A percentile compares a stretch with the other conserved stretches of the same genome.
Conservation (phyloP, 768 basidiomycete species). For the Mycena leptocephala region DNA sequence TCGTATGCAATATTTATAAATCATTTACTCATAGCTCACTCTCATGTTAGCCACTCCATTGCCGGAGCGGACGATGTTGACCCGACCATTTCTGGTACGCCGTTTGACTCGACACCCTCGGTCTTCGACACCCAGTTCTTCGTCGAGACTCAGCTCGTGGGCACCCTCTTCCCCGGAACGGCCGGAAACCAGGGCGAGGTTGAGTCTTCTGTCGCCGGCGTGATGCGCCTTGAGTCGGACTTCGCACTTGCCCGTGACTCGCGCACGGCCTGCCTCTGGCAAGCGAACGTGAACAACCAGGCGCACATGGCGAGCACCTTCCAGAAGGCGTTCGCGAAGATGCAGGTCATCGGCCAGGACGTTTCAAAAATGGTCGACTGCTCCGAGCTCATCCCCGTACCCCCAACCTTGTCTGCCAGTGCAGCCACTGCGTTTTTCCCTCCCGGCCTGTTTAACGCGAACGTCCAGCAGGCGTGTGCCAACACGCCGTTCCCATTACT, state of each 20-base stretch:
- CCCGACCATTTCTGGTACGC: constrained; percentile 13
- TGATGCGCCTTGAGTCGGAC: constrained; percentile 34
- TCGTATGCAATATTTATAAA: constrained; percentile 28
- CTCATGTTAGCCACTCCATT: constrained; percentile 1
- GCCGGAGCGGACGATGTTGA: constrained; percentile 16
- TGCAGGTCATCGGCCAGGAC: constrained; percentile 52
- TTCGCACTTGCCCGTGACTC: constrained; percentile 12
- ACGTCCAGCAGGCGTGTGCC: constrained; percentile 38
- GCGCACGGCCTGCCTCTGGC: constrained; percentile 15
- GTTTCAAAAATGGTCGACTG: constrained; percentile 51
- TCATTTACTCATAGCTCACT: background rate
- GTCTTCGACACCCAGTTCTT: constrained; percentile 43
- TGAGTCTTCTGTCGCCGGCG: constrained; percentile 28
- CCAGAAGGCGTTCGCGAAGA: constrained; percentile 51
- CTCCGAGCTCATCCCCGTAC: constrained; percentile 51
- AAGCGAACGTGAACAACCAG: constrained; percentile 39
- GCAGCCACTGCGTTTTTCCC: constrained; percentile 41
- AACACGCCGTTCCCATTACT: constrained; percentile 19
- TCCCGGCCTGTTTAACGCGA: constrained; percentile 28
- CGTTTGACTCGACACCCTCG: constrained; percentile 41
- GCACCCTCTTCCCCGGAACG: constrained; percentile 37
- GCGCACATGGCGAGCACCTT: constrained; percentile 42
- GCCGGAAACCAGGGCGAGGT: constrained; percentile 31
- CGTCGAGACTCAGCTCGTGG: constrained; percentile 38
- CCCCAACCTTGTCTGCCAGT: constrained; percentile 30